phyloP scores from a whole-genome alignment of 1,284 basidiomycete genomes.

The Papiliotrema laurentii region DNA sequence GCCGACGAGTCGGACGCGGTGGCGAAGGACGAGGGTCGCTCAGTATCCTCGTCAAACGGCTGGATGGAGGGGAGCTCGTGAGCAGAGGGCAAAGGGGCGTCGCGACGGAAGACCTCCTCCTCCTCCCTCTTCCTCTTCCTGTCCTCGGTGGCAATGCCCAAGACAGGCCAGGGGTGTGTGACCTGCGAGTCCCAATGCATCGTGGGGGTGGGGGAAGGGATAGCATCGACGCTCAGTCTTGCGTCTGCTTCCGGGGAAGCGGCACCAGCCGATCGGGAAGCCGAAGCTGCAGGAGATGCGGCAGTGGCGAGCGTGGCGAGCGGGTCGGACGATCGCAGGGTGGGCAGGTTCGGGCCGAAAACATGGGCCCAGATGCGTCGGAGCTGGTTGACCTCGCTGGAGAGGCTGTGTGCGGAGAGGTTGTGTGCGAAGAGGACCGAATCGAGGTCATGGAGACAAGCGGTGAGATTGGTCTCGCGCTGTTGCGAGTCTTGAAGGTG shows the following conservation, averaged over 20 bases:
- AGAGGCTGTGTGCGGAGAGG: constrained; percentile 25
- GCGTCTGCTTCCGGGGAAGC: not conserved
- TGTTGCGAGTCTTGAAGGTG: not conserved
- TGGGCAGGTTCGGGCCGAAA: not conserved
- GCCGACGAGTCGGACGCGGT: not conserved
- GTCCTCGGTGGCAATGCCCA: not conserved
- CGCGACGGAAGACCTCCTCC: not conserved
- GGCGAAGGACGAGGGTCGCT: not conserved
- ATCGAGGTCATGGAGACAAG: constrained; percentile 36
- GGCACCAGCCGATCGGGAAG: not conserved
- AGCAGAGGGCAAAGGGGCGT: not conserved
- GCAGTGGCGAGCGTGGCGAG: constrained; percentile 5
- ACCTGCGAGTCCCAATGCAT: not conserved
- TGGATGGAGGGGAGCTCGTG: not conserved
- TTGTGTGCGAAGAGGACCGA: constrained; percentile 21
- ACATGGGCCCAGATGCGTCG: constrained; percentile 21
- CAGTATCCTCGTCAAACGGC: not conserved
- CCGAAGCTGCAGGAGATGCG: not conserved
- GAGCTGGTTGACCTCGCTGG: constrained; percentile 24
- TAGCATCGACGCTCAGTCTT: not conserved
- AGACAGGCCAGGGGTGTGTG: no score
- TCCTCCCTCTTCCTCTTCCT: not conserved
- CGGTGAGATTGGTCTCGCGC: constrained; percentile 21
- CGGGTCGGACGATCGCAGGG: not conserved
- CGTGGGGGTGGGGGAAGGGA: not conserved